Evolutionary conservation across 2,329 filamentous ascomycete species (phyloP), one percentile per base, ranked within the genome.

Genomic region (Ascosphaera acerosa): DNA sequence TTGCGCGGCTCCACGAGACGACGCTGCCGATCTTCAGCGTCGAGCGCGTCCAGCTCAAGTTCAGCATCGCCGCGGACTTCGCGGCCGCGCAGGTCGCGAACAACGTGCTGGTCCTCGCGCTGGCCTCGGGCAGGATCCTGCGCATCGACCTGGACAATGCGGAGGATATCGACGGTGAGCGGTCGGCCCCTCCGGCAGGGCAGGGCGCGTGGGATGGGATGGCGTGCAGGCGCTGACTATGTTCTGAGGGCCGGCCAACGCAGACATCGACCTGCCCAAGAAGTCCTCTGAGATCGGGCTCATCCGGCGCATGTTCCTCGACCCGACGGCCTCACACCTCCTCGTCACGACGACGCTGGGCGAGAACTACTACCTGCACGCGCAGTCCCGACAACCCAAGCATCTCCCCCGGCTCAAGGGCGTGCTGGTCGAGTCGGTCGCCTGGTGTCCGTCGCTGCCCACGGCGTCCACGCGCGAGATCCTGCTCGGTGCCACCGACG

Each of bases 321-420:
- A 97, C 47, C 84, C 87, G 17, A 91, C 84, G 7, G 87, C 87
- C 17, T 92, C 81, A 4, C 87, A 97, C 55, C 61, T 97, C 17
- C 67, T 97, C 39, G 70, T 97, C 41, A 81, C 76, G 48, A 97
- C 87, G 3, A 75, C 80, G 4, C 66, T 81, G 25, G 81, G 81
- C 48, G 87, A 97, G 52, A 94, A 90, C 55, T 97, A 82, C 58
- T 97, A 97, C 52, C 74, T 97, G 6, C 87, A 97, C 50, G 84
- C 81, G 7, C 84, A 94, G 49, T 87, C 82, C 19, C 75, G 80
- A 41, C 75, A 82, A 40, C 81, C 84, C 2, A 78, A 87, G 38
- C 65, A 73, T 5, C 60, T 97, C 20, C 70, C 75, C 10, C 67
- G 80, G 34, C 55, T 97, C 32, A 84, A 84, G 42, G 80, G 80